These are phyloP conservation scores for Nepenthes gracilis DNA, from an alignment of 148 eudicot genomes.

Conservation along the genomic window DNA sequence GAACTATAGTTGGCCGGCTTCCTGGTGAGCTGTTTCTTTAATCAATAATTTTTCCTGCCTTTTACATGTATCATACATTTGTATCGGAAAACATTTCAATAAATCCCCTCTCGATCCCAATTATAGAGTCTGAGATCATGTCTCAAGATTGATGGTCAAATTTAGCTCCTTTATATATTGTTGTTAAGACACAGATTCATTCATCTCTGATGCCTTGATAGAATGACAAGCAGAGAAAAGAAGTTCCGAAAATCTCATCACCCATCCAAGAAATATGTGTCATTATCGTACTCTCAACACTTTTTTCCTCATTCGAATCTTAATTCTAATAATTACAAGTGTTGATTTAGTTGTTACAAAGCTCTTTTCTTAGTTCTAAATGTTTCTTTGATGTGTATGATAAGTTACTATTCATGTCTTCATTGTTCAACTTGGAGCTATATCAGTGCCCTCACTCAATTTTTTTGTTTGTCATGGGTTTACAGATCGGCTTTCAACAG, in stretches of 20 bases:
- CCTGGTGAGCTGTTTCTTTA: constrained; percentile 39
- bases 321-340: too few species aligned
- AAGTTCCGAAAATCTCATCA: background rate
- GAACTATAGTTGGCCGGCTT: constrained; percentile 65
- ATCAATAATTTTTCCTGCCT: constrained; percentile 2
- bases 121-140: background rate
- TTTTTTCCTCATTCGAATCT: too few species aligned
- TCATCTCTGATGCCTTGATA: background rate
- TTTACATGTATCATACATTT: background rate
- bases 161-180: background rate
- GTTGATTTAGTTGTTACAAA: too few species aligned
- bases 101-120: background rate
- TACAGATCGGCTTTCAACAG: constrained; percentile 74
- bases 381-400: too few species aligned
- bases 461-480: constrained; percentile 8
- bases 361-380: too few species aligned
- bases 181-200: background rate
- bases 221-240: background rate
- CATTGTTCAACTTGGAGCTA: too few species aligned
- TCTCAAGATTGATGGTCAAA: background rate
- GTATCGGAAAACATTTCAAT: background rate
- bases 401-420: too few species aligned
- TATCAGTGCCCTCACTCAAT: background rate
- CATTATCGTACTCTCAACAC: too few species aligned
- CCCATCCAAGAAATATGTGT: too few species aligned